Evolutionary conservation across 257 asterid genomes (phyloP), one percentile per base, ranked within the genome.

Genomic region (Solanum pimpinellifolium): DNA sequence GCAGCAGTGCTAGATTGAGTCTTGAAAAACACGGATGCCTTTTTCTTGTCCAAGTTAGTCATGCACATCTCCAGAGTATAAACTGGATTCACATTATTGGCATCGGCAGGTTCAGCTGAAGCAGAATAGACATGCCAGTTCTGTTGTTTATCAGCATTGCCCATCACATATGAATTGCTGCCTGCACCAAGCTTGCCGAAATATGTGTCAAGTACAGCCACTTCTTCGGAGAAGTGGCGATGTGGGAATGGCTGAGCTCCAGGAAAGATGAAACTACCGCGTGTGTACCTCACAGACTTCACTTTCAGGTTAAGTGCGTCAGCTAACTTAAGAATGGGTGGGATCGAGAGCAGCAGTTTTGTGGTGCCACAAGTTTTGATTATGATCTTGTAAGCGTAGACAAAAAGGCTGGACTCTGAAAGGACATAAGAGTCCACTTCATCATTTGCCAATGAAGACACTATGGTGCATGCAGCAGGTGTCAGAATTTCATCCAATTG

Each of bases 291-390:
- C 41, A 94, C 98, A 8, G 94, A 90, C 69, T 89, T 89, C 90
- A 95, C 94, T 14, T 86, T 25, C 65, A 95, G 93, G 31, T 91
- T 88, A 21, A 93, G 95, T 9, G 80, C 12, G 15, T 75, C 92
- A 3, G 97, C 94, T 87, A 92, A 31, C 37, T 90, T 86, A 25
- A 96, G 95, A 77, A 94, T 86, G 46, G 94, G 91, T 21, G 98
- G 98, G 90, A 96, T 92, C 0, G 98, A 95, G 14, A 96, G 93
- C 87, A 95, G 96, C 90, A 96, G 90, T 83, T 95, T 96, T 3
- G 99, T 96, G 62, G 99, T 94, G 89, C 98, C 98, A 87, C 98
- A 96, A 37, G 99, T 96, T 87, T 96, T 96, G 86, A 95, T 70
- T 6, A 96, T 94, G 4, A 96, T 91, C 92, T 95, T 94, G 93